A percentile compares a stretch with the other conserved stretches of the same genome.
Evolutionary conservation across 257 asterid genomes (phyloP).

Genomic region (Jacaranda mimosifolia): DNA sequence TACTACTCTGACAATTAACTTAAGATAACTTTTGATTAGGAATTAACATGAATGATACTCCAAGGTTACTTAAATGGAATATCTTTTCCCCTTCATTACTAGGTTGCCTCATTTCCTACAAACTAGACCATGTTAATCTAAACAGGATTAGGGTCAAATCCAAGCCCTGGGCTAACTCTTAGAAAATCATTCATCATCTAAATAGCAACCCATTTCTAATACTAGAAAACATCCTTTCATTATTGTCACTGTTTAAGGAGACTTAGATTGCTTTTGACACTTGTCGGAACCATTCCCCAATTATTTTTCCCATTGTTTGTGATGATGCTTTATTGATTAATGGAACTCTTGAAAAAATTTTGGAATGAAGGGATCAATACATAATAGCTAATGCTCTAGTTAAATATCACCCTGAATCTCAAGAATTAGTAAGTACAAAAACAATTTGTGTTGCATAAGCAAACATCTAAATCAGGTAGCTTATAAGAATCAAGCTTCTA

Average conservation of each 20-base stretch:
- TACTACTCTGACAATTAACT: not conserved
- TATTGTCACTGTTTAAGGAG: not conserved
- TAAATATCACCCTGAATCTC: slow-evolving; percentile 1
- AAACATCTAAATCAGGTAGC: not conserved
- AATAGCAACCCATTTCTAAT: too few relatives aligned
- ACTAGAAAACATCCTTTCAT: too few relatives aligned
- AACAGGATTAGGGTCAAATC: too few relatives aligned
- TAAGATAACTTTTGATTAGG: slow-evolving; percentile 9
- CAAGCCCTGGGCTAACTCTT: too few relatives aligned
- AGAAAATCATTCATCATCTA: too few relatives aligned
- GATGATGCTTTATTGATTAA: not conserved
- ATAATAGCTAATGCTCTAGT: not conserved
- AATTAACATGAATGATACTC: slow-evolving; percentile 11
- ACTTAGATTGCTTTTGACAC: not conserved
- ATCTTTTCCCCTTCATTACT: too few relatives aligned
- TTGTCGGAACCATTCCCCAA: not conserved
- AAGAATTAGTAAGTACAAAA: not conserved
- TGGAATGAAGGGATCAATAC: not conserved
- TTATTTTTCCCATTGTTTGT: not conserved
- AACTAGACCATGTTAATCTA: not conserved
- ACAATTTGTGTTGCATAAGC: not conserved
- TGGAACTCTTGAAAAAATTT: not conserved
- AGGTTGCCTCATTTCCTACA: too few relatives aligned
- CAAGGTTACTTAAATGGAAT: not conserved
- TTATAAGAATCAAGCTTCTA: not conserved